Evolutionary conservation across 2,329 filamentous ascomycete genomes (phyloP).

Genomic region (Camillea tinctor): DNA sequence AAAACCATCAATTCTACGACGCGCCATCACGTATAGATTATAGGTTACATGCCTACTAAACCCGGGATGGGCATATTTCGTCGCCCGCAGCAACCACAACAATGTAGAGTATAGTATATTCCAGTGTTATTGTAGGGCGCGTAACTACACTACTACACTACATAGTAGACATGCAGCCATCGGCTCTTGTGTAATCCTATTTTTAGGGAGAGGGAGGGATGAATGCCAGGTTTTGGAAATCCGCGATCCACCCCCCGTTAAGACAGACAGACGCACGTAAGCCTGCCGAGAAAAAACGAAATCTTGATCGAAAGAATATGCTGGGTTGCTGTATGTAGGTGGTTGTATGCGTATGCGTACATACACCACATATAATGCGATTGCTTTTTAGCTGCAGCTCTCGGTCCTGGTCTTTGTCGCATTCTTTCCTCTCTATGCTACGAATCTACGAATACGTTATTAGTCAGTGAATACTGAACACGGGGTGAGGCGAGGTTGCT

Average conservation of each 20-base stretch:
- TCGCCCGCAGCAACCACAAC: not conserved
- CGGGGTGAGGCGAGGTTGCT: not conserved
- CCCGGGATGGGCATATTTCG: not conserved
- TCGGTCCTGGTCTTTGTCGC: not conserved
- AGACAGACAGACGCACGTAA: not conserved
- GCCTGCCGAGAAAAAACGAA: not conserved
- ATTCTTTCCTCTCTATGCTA: not conserved
- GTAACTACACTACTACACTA: too few relatives aligned
- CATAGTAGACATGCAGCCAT: not conserved
- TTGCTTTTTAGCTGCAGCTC: not conserved
- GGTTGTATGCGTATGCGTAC: too few relatives aligned
- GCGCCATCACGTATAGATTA: not conserved
- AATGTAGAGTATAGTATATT: too few relatives aligned
- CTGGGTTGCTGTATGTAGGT: too few relatives aligned
- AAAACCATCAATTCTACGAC: not conserved
- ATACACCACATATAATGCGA: not conserved
- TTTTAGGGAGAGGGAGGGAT: slow-evolving; percentile 5
- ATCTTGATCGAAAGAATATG: not conserved
- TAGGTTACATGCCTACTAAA: not conserved
- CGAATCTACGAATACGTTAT: too few relatives aligned
- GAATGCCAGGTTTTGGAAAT: not conserved
- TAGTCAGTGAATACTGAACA: too few relatives aligned
- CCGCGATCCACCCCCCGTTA: not conserved
- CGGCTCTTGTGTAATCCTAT: slow-evolving; percentile 13
- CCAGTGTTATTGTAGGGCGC: not conserved